Conservation (phyloP, 441 rosid genomes). For the Pelargonium fulgidum region DNA sequence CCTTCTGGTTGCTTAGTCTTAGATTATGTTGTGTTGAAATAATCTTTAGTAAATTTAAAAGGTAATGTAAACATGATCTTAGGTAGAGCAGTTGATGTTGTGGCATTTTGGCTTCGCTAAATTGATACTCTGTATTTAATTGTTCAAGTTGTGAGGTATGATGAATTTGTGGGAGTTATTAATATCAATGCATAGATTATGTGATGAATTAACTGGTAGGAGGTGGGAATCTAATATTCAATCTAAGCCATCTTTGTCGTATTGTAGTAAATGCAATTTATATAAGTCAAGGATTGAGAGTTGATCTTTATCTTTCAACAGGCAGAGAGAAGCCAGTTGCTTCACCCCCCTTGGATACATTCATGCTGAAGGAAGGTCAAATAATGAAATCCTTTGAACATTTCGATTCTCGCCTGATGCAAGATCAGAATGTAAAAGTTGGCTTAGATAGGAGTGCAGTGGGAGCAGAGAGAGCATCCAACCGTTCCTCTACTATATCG, state of each 20-base stretch:
- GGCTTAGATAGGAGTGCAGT: slow-evolving; percentile 27
- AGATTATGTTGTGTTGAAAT: too few relatives aligned
- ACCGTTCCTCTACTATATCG: slow-evolving; percentile 25
- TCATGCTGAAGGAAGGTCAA: slow-evolving; percentile 7
- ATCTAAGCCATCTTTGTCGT: neutral
- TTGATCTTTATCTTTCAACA: slow-evolving; percentile 25
- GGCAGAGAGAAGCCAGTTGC: slow-evolving; percentile 29
- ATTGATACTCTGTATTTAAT: too few relatives aligned
- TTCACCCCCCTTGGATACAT: neutral
- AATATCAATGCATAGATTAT: too few relatives aligned
- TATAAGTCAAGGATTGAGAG: slow-evolving; percentile 12
- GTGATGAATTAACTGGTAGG: too few relatives aligned
- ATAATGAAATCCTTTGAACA: slow-evolving; percentile 5
- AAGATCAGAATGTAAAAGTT: slow-evolving; percentile 8
- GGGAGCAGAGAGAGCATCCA: slow-evolving; percentile 34
- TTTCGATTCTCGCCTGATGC: slow-evolving; percentile 1
- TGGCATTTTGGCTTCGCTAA: neutral
- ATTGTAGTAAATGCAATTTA: neutral
- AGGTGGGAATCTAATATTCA: neutral
- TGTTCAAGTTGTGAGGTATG: too few relatives aligned
- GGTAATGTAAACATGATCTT: too few relatives aligned
- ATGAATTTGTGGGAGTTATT: too few relatives aligned
- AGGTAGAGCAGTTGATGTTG: too few relatives aligned
- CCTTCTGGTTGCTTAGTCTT: too few relatives aligned
- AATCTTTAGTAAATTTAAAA: too few relatives aligned